Percentiles rank a stretch among this genome's conserved stretches.
Evolutionary conservation across 257 asterid species (phyloP).

Genomic region (Nicotiana paniculata): DNA sequence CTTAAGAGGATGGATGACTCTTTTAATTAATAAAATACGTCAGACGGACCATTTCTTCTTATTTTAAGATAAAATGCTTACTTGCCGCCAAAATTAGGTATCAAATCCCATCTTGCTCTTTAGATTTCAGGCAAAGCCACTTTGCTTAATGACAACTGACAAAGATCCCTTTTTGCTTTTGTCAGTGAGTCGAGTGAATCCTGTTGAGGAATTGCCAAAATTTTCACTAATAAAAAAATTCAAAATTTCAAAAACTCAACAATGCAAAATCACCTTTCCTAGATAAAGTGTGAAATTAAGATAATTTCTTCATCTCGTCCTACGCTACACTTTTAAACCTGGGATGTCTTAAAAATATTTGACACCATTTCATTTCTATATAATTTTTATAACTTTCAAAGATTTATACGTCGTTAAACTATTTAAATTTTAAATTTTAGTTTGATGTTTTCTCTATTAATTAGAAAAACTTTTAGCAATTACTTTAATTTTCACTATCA

Average conservation of each 20-base stretch:
- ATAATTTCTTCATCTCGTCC: neutral
- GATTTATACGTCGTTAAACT: neutral
- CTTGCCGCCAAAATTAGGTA: neutral
- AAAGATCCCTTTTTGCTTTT: neutral
- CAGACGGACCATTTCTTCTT: neutral
- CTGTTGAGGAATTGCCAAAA: neutral
- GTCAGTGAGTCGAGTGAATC: neutral
- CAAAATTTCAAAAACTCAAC: neutral
- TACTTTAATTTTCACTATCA: neutral
- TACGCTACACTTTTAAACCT: neutral
- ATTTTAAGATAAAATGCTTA: neutral
- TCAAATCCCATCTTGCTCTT: neutral
- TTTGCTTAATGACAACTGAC: neutral
- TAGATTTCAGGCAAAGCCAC: neutral
- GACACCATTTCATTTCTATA: neutral
- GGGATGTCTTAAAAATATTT: neutral
- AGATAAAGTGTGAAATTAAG: neutral
- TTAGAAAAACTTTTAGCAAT: neutral
- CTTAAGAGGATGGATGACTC: no score
- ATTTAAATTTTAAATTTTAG: neutral
- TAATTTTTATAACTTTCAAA: neutral
- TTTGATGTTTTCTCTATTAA: neutral
- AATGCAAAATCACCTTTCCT: neutral
- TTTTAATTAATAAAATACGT: neutral
- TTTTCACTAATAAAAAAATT: neutral